phyloP scores from a whole-genome alignment of 805 yeast genomes.

The Nakazawaea anatomiae region DNA sequence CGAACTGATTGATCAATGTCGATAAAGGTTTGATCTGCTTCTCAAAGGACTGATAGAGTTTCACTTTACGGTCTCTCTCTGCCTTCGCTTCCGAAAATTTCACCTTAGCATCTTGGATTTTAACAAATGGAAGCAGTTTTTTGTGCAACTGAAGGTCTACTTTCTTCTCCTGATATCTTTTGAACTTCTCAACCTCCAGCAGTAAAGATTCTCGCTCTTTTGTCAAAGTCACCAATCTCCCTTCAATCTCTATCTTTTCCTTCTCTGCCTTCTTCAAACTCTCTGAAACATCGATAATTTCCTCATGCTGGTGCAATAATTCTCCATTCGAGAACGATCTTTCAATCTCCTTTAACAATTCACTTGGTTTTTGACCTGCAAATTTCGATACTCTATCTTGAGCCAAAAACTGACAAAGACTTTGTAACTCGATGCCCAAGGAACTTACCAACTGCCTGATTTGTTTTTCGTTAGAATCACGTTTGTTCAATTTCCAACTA shows the following conservation, averaged over 20 bases:
- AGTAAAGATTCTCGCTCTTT: constrained; percentile 31
- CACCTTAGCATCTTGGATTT: constrained; percentile 27
- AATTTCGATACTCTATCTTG: constrained; percentile 94
- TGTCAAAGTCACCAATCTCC: constrained; percentile 26
- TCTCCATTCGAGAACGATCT: constrained; percentile 66
- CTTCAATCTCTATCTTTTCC: constrained; percentile 23
- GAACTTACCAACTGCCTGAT: constrained; percentile 39
- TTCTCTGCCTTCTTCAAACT: constrained; percentile 23
- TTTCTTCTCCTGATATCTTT: constrained; percentile 38
- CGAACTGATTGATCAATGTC: neutral
- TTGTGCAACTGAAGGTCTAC: constrained; percentile 30
- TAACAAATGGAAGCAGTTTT: constrained; percentile 29
- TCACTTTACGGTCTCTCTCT: constrained; percentile 19
- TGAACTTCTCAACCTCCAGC: constrained; percentile 40
- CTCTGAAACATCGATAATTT: constrained; percentile 46
- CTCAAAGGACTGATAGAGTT: constrained; percentile 18
- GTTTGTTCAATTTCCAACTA: constrained; percentile 45
- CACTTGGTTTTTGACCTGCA: constrained; percentile 74
- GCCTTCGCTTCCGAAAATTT: constrained; percentile 24
- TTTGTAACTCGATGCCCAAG: constrained; percentile 80
- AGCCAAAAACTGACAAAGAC: constrained; percentile 89
- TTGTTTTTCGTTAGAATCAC: constrained; percentile 31
- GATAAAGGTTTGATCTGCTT: constrained; percentile 15
- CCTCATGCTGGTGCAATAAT: constrained; percentile 50
- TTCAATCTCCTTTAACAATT: constrained; percentile 70